These are phyloP conservation scores for Lepidium sativum DNA, from an alignment of 345 rosid species.

Conservation along the genomic window DNA sequence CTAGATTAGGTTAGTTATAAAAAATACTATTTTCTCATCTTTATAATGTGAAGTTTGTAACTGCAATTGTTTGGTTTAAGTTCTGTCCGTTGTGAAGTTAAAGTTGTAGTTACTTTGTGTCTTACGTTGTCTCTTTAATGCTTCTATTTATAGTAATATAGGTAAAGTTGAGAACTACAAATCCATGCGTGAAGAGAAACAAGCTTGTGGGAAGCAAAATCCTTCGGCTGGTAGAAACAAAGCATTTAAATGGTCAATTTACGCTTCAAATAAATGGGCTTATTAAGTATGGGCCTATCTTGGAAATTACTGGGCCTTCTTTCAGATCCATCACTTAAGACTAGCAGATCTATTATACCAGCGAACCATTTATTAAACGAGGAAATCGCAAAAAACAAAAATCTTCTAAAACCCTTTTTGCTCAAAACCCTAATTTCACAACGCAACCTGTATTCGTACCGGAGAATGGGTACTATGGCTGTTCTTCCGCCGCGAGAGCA, in stretches of 20 bases:
- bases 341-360: too few relatives aligned
- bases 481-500: background rate
- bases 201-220: too few relatives aligned
- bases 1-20: too few relatives aligned
- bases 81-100: background rate
- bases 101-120: background rate
- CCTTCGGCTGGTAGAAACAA: too few relatives aligned
- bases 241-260: too few relatives aligned
- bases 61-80: background rate
- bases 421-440: constrained; percentile 10
- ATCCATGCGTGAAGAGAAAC: background rate
- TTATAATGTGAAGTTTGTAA: background rate
- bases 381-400: too few relatives aligned
- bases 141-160: background rate
- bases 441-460: background rate
- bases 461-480: constrained; percentile 7
- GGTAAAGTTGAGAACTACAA: background rate
- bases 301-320: too few relatives aligned
- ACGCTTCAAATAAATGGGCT: too few relatives aligned
- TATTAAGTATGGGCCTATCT: too few relatives aligned
- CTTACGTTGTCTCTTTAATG: background rate
- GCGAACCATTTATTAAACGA: too few relatives aligned
- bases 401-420: too few relatives aligned
- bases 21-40: background rate
- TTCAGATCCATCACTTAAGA: too few relatives aligned